Evolutionary conservation across 768 basidiomycete genomes (phyloP), one percentile per base, ranked within the genome.

Genomic region (Chalciporus chontae): DNA sequence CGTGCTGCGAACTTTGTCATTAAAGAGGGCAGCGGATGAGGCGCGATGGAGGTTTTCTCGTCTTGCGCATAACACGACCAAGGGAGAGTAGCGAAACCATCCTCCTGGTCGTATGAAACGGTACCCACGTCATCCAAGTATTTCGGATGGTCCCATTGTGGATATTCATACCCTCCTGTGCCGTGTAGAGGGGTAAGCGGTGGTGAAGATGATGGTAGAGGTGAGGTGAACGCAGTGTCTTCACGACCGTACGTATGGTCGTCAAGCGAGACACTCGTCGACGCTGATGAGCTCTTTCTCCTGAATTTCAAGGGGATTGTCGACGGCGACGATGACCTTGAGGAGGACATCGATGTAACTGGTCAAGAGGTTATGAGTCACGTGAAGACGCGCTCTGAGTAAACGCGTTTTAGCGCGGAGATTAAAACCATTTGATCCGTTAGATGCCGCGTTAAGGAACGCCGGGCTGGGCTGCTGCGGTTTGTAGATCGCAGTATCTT

Each of bases 391-490:
- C 49, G 51, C 52, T 40, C 18, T 41, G 11, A 49, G 55, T 67
- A 52, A 67, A 69, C 66, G 68, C 66, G 66, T 62, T 69, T 67
- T 69, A 43, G 49, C 15, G 61, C 66, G 66, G 66, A 67, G 66
- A 63, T 52, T 53, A 11, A 67, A 67, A 14, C 34, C 27, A n/a
- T n/a, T n/a, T n/a, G n/a, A n/a, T n/a, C n/a, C n/a, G n/a, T n/a
- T n/a, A n/a, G n/a, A n/a, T n/a, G n/a, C n/a, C n/a, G n/a, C n/a
- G n/a, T n/a, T n/a, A n/a, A n/a, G n/a, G n/a, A n/a, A n/a, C n/a
- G n/a, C n/a, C n/a, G n/a, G n/a, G n/a, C n/a, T n/a, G n/a, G n/a
- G n/a, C n/a, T n/a, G n/a, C n/a, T n/a, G n/a, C n/a, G n/a, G n/a
- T n/a, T n/a, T n/a, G n/a, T n/a, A n/a, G n/a, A n/a, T n/a, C n/a